These are phyloP conservation scores for Austroboletus novae-zelandiae DNA, from an alignment of 1,284 basidiomycete genomes.

Conservation along the genomic window DNA sequence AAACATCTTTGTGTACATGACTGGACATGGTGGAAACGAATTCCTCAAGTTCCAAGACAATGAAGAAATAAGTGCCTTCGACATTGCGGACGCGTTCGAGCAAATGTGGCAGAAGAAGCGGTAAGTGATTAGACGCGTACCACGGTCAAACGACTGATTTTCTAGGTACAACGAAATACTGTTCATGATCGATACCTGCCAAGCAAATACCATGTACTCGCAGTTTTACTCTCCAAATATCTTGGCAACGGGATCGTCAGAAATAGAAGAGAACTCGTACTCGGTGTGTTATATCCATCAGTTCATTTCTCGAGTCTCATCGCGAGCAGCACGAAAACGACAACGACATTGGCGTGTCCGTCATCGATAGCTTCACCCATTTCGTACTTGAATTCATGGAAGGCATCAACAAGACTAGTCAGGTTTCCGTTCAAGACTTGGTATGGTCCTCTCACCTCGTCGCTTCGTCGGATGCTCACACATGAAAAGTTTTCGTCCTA, in stretches of 20 bases:
- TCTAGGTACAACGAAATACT: conserved; percentile 92
- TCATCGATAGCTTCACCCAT: conserved; percentile 96
- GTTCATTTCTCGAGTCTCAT: conserved; percentile 9
- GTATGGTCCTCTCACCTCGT: conserved; percentile 44
- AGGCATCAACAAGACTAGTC: conserved; percentile 86
- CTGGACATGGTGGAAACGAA: conserved; percentile 96
- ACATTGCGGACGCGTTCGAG: conserved; percentile 94
- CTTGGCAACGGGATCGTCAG: conserved; percentile 88
- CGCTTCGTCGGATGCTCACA: conserved; percentile 1
- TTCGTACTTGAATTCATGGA: conserved; percentile 91
- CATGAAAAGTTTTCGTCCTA: conserved; percentile 73
- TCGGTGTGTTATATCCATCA: conserved; percentile 58
- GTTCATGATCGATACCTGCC: conserved; percentile 99
- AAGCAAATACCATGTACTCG: conserved; percentile 95
- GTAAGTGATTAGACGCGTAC: conserved; percentile 38
- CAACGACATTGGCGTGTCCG: conserved; percentile 89
- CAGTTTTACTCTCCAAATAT: conserved; percentile 97
- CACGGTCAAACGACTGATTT: not conserved
- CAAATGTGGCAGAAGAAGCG: conserved; percentile 98
- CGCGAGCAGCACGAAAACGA: conserved; percentile 83
- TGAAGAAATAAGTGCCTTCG: conserved; percentile 95
- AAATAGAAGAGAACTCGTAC: conserved; percentile 90
- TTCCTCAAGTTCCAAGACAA: conserved; percentile 99
- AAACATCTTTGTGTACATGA: conserved; percentile 98
- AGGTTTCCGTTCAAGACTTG: conserved; percentile 80